These are phyloP conservation scores for Neodidymelliopsis sp. DNA, from an alignment of 2,329 filamentous ascomycete genomes.

Conservation along the genomic window DNA sequence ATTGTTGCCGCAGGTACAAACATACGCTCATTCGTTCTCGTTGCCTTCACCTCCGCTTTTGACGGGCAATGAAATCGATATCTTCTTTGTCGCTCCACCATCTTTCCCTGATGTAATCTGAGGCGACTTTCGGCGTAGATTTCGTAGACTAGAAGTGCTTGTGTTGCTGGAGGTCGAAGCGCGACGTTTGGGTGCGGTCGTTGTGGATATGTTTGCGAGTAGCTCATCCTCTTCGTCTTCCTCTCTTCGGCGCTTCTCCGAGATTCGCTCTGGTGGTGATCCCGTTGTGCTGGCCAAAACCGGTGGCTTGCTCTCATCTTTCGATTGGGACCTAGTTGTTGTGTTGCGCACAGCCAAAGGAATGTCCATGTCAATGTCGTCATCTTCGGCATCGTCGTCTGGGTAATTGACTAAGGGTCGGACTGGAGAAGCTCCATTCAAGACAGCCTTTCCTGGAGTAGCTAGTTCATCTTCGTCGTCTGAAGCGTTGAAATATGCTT, in stretches of 20 bases:
- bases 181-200: slow-evolving; percentile 55
- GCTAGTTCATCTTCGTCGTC: slow-evolving; percentile 77
- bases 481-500: slow-evolving; percentile 91
- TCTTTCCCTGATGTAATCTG: slow-evolving; percentile 55
- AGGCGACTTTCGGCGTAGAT: slow-evolving; percentile 53
- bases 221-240: slow-evolving; percentile 90
- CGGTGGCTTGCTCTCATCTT: slow-evolving; percentile 33
- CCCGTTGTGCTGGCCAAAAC: slow-evolving; percentile 27
- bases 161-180: slow-evolving; percentile 47
- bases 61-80: slow-evolving; percentile 50
- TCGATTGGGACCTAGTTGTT: slow-evolving; percentile 31
- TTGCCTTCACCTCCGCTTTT: slow-evolving; percentile 46
- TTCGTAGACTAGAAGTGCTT: slow-evolving; percentile 43
- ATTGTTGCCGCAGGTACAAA: slow-evolving; percentile 1
- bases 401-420: slow-evolving; percentile 86
- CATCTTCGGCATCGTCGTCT: slow-evolving; percentile 77
- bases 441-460: slow-evolving; percentile 45
- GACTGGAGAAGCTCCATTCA: slow-evolving; percentile 70
- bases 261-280: slow-evolving; percentile 73
- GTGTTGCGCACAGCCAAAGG: slow-evolving; percentile 41
- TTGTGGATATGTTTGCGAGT: slow-evolving; percentile 75
- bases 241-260: slow-evolving; percentile 88
- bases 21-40: slow-evolving; percentile 33
- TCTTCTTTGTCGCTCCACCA: slow-evolving; percentile 49
- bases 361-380: slow-evolving; percentile 64